Evolutionary conservation across 2,329 filamentous ascomycete species (phyloP).

Genomic region (Fusarium avenaceum): DNA sequence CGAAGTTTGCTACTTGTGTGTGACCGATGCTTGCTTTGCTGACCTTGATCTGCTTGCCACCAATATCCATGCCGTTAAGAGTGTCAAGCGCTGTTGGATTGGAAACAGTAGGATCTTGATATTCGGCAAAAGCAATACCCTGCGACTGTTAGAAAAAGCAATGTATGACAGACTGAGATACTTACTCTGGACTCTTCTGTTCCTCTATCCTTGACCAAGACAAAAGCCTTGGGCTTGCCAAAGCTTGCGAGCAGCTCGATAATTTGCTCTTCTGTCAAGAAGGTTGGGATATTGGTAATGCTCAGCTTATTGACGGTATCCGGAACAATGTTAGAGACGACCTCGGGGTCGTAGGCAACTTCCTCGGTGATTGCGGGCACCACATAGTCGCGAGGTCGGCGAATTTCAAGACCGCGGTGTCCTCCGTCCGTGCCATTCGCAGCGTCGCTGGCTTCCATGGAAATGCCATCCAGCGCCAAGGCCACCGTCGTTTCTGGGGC

Average conservation of each 20-base stretch:
- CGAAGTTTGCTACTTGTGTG: constrained; percentile 90
- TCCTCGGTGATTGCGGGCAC: constrained; percentile 85
- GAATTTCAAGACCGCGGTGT: constrained; percentile 77
- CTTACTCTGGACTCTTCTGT: constrained; percentile 90
- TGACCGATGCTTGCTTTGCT: constrained; percentile 91
- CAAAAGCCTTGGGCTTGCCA: constrained; percentile 91
- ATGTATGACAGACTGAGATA: background rate
- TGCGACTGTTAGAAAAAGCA: constrained; percentile 58
- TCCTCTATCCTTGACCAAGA: constrained; percentile 86
- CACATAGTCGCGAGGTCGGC: constrained; percentile 96
- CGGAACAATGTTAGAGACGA: constrained; percentile 83
- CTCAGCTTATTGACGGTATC: constrained; percentile 97
- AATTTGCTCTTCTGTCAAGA: constrained; percentile 91
- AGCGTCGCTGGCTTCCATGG: constrained; percentile 81
- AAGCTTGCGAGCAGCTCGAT: constrained; percentile 91
- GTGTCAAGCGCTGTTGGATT: constrained; percentile 92
- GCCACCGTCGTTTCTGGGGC: constrained; percentile 91
- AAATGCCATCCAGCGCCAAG: constrained; percentile 88
- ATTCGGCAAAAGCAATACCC: constrained; percentile 98
- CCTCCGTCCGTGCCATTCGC: constrained; percentile 67
- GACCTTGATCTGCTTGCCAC: constrained; percentile 87
- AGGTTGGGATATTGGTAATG: constrained; percentile 88
- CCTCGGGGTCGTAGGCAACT: constrained; percentile 78
- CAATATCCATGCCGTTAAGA: constrained; percentile 92
- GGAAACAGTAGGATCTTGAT: constrained; percentile 75